A percentile compares a stretch with the other conserved stretches of the same genome.
These are phyloP conservation scores for Sonneratia caseolaris DNA, from an alignment of 345 rosid genomes.

Conservation along the genomic window DNA sequence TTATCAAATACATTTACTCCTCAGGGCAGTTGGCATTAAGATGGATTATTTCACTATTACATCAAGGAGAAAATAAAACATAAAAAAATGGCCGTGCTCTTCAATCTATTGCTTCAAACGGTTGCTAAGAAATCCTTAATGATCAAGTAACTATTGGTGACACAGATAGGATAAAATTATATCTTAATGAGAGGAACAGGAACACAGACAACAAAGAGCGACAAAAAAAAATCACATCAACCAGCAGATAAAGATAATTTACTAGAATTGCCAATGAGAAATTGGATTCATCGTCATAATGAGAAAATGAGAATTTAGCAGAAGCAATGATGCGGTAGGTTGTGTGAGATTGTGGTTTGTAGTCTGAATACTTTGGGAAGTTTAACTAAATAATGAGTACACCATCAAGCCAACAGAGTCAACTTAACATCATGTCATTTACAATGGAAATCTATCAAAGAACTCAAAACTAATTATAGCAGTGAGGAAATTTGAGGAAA, in stretches of 20 bases:
- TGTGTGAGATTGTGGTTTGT: too few species aligned
- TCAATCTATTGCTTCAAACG: too few species aligned
- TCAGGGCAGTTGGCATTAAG: background rate
- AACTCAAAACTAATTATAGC: background rate
- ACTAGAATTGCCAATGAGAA: background rate
- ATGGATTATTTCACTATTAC: too few species aligned
- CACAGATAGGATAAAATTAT: background rate
- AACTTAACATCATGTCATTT: background rate
- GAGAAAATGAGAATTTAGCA: too few species aligned
- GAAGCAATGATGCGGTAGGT: too few species aligned
- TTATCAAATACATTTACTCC: too few species aligned
- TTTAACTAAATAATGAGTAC: background rate
- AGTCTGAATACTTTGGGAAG: background rate
- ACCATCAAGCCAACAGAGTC: background rate
- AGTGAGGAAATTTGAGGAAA: background rate
- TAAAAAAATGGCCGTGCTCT: too few species aligned
- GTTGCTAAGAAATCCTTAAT: too few species aligned
- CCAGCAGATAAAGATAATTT: background rate
- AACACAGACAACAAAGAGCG: background rate
- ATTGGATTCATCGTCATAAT: background rate
- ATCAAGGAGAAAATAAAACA: too few species aligned
- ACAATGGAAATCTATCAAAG: background rate
- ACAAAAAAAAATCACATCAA: background rate
- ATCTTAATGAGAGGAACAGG: background rate
- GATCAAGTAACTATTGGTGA: too few species aligned